Percentiles rank a stretch among this genome's conserved stretches.
Evolutionary conservation across 179 eudicot genomes (phyloP).

Genomic region (Silene noctiflora): DNA sequence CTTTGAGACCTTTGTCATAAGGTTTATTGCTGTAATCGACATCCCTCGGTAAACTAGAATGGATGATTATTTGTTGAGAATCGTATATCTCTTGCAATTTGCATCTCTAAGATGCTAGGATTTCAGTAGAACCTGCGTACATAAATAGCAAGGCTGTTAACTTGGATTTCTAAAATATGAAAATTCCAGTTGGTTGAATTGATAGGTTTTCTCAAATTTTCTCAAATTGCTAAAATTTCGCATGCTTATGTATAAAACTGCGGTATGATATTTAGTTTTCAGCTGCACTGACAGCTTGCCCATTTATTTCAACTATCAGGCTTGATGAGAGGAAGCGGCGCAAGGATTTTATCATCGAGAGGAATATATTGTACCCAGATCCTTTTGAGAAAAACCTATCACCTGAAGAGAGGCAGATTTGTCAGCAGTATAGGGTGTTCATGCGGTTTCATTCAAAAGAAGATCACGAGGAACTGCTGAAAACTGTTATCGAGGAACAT

Average conservation of each 20-base stretch:
- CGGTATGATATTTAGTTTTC: neutral
- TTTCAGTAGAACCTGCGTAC: neutral
- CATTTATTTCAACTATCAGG: slow-evolving; percentile 31
- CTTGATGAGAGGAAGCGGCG: slow-evolving; percentile 88
- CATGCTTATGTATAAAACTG: neutral
- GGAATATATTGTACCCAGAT: slow-evolving; percentile 68
- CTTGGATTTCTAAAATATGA: neutral
- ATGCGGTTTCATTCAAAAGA: slow-evolving; percentile 83
- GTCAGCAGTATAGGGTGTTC: slow-evolving; percentile 59
- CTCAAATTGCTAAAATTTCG: too few species aligned
- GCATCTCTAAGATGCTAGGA: neutral
- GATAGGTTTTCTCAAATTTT: neutral
- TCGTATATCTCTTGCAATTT: neutral
- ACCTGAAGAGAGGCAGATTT: slow-evolving; percentile 71
- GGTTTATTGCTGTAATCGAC: neutral
- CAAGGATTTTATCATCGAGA: slow-evolving; percentile 73
- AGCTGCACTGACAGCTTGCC: neutral
- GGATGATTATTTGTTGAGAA: neutral
- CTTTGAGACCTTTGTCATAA: neutral
- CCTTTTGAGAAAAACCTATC: slow-evolving; percentile 60
- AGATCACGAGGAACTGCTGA: slow-evolving; percentile 68
- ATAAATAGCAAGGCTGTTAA: neutral
- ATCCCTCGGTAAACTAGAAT: neutral
- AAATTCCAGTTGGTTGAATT: too few species aligned
- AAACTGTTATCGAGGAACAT: slow-evolving; percentile 61